Evolutionary conservation across 768 basidiomycete species (phyloP).

Genomic region (Hygrophoropsis aurantiaca): DNA sequence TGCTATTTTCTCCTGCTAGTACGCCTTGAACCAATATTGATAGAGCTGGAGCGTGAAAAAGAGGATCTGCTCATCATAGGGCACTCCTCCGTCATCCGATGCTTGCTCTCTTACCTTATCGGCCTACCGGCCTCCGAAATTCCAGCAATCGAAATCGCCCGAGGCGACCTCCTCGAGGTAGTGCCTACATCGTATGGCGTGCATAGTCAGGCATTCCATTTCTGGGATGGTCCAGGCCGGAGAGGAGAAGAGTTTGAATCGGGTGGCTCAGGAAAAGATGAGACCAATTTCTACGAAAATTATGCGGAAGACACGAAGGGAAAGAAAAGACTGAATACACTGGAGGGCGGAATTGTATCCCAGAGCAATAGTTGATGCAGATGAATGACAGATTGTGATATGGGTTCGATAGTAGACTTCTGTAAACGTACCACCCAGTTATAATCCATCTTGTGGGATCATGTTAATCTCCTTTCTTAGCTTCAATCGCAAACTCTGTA

Average conservation of each 20-base stretch:
- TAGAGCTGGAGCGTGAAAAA: conserved; percentile 92
- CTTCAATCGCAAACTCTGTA: too few relatives aligned
- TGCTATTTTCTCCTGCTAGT: conserved; percentile 45
- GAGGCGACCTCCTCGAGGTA: conserved; percentile 95
- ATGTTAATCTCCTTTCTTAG: too few relatives aligned
- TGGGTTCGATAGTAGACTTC: too few relatives aligned
- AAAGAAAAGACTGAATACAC: conserved; percentile 42
- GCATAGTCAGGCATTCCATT: conserved; percentile 85
- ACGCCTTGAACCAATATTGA: conserved; percentile 87
- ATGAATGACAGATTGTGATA: too few relatives aligned
- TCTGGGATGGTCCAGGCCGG: conserved; percentile 87
- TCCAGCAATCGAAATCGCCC: conserved; percentile 94
- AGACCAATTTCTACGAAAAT: conserved; percentile 85
- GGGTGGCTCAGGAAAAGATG: conserved; percentile 48
- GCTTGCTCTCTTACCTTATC: conserved; percentile 89
- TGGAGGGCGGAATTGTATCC: conserved; percentile 21
- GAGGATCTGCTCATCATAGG: conserved; percentile 96
- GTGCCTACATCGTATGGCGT: conserved; percentile 89
- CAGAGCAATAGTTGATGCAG: too few relatives aligned
- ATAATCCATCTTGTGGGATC: too few relatives aligned
- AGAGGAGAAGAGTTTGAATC: conserved; percentile 28
- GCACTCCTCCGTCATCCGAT: conserved; percentile 96
- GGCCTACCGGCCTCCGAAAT: conserved; percentile 95
- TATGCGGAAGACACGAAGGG: conserved; percentile 77
- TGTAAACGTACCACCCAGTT: too few relatives aligned